Evolutionary conservation across 768 basidiomycete genomes (phyloP).

Genomic region (Podaxis sp.): DNA sequence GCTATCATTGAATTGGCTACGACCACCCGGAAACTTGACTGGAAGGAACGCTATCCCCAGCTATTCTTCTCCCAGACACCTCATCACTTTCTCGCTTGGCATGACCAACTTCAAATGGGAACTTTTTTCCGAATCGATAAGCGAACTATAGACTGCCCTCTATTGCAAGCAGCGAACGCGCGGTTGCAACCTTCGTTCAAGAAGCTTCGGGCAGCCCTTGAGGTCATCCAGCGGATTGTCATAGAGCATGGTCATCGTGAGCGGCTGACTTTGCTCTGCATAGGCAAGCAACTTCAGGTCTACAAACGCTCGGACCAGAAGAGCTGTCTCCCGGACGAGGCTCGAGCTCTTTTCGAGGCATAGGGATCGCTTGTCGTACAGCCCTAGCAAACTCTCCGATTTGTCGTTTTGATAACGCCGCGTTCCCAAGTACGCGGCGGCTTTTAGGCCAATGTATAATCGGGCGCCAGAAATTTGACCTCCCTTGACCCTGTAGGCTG

Average conservation of each 20-base stretch:
- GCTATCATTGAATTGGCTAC: slow-evolving; percentile 49
- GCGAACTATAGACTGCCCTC: slow-evolving; percentile 37
- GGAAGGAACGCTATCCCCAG: slow-evolving; percentile 67
- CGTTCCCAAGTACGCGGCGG: too few relatives aligned
- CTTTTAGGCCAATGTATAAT: too few relatives aligned
- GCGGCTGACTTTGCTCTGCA: slow-evolving; percentile 55
- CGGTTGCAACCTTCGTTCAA: slow-evolving; percentile 34
- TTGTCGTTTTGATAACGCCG: background rate
- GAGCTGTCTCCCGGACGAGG: slow-evolving; percentile 45
- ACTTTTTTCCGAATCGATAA: slow-evolving; percentile 51
- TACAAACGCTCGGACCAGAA: slow-evolving; percentile 45
- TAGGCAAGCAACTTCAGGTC: slow-evolving; percentile 42
- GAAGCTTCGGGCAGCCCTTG: slow-evolving; percentile 38
- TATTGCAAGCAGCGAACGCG: slow-evolving; percentile 31
- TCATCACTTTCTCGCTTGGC: slow-evolving; percentile 58
- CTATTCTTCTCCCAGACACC: slow-evolving; percentile 69
- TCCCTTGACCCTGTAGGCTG: too few relatives aligned
- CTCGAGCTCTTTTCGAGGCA: slow-evolving; percentile 25
- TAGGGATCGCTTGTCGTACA: background rate
- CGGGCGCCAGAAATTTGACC: too few relatives aligned
- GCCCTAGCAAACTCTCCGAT: background rate
- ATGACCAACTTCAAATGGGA: slow-evolving; percentile 41
- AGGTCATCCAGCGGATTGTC: slow-evolving; percentile 47
- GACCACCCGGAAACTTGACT: slow-evolving; percentile 43
- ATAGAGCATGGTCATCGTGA: slow-evolving; percentile 51